These are phyloP conservation scores for Secale cereale DNA, from an alignment of 176 grass and related monocot genomes.

Conservation along the genomic window DNA sequence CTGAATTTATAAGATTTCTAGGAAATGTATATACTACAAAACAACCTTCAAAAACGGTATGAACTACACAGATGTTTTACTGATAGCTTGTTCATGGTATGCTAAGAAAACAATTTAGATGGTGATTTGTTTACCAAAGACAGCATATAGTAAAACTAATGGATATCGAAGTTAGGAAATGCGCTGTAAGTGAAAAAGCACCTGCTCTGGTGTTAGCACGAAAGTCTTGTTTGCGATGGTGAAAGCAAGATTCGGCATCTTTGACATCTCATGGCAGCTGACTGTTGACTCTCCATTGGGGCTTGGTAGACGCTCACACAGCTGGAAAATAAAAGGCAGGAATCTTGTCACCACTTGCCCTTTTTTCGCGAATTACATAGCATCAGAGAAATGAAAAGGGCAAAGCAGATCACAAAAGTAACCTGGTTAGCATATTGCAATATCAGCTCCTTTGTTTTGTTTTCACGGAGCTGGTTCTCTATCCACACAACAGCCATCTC, in stretches of 20 bases:
- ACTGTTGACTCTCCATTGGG: conserved; percentile 82
- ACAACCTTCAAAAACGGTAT: background rate
- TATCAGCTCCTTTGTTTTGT: conserved; percentile 66
- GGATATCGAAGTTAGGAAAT: background rate
- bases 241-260: conserved; percentile 85
- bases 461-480: conserved; percentile 82
- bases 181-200: background rate
- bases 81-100: background rate
- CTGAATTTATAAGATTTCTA: background rate
- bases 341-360: background rate
- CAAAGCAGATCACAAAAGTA: background rate
- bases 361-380: background rate
- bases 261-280: conserved; percentile 59
- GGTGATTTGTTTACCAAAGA: background rate
- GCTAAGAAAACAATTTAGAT: background rate
- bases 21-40: background rate
- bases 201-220: conserved; percentile 79
- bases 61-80: background rate
- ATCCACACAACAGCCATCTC: conserved; percentile 97
- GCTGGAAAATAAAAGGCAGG: conserved; percentile 37
- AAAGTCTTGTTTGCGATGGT: conserved; percentile 72
- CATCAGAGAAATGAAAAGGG: background rate
- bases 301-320: conserved; percentile 85
- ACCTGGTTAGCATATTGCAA: conserved; percentile 84
- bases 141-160: background rate